Conservation (phyloP, 2,329 filamentous ascomycete genomes). For the Paecilomyces fulvus region DNA sequence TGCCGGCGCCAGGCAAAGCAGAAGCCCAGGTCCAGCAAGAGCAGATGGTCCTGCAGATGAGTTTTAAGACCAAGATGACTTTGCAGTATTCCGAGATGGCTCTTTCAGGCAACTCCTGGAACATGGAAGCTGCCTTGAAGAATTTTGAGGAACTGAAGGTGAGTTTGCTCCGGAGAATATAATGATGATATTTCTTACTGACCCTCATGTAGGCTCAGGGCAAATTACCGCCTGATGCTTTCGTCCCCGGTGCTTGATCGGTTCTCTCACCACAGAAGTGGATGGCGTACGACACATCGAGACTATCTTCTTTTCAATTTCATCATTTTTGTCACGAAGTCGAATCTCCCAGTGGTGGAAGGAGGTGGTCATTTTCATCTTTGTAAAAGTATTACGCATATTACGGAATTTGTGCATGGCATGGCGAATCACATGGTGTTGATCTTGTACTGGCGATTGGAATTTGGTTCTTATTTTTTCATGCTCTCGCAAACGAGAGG, state of each 20-base stretch:
- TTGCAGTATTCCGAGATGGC: conserved; percentile 72
- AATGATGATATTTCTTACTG: conserved; percentile 8
- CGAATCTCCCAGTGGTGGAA: background rate
- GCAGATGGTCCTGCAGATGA: conserved; percentile 63
- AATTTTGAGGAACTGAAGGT: conserved; percentile 72
- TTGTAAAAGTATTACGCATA: background rate
- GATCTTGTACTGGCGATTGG: background rate
- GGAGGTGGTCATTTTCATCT: background rate
- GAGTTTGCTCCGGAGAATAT: conserved; percentile 18
- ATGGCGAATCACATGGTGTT: background rate
- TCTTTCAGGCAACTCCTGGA: conserved; percentile 69
- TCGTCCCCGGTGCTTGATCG: conserved; percentile 19
- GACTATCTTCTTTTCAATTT: background rate
- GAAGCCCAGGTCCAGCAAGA: conserved; percentile 53
- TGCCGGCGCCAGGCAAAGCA: conserved; percentile 34
- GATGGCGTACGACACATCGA: background rate
- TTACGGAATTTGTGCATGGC: background rate
- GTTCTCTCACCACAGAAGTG: background rate
- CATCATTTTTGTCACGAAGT: background rate
- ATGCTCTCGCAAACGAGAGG: background rate
- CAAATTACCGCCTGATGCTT: conserved; percentile 44
- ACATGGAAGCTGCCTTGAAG: conserved; percentile 64
- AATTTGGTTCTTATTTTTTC: background rate
- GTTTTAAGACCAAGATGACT: conserved; percentile 71
- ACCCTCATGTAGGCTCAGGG: conserved; percentile 23